A percentile compares a stretch with the other conserved stretches of the same genome.
Conservation (phyloP, 2,329 filamentous ascomycete species). For the Cladophialophora psammophila region DNA sequence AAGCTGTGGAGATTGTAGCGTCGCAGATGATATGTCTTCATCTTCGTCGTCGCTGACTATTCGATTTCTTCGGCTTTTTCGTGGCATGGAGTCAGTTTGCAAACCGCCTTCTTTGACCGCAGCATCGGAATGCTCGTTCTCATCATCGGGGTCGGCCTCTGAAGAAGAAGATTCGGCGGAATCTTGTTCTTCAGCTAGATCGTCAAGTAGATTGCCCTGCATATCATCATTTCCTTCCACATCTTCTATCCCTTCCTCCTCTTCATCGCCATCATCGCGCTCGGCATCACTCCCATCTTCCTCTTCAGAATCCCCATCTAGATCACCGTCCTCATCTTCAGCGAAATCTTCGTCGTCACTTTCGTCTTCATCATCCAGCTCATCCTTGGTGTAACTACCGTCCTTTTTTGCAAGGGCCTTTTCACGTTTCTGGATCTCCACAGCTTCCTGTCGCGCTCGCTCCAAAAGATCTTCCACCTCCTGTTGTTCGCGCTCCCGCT, state of each 20-base stretch:
- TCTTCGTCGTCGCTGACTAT: conserved; percentile 74
- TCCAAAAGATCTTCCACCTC: conserved; percentile 88
- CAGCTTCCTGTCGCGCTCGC: conserved; percentile 80
- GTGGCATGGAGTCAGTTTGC: conserved; percentile 46
- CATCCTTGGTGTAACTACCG: conserved; percentile 54
- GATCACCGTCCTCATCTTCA: conserved; percentile 52
- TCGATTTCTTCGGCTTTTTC: conserved; percentile 60
- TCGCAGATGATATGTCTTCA: conserved; percentile 53
- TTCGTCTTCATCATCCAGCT: conserved; percentile 62
- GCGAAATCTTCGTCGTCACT: conserved; percentile 62
- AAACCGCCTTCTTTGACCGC: conserved; percentile 49
- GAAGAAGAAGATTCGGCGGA: conserved; percentile 45
- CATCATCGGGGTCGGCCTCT: conserved; percentile 37
- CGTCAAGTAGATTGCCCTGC: conserved; percentile 40
- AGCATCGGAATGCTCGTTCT: conserved; percentile 48
- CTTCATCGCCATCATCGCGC: conserved; percentile 46
- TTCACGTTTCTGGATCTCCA: conserved; percentile 79
- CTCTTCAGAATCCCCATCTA: conserved; percentile 52
- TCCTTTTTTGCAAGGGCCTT: conserved; percentile 74
- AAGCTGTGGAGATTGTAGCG: conserved; percentile 36
- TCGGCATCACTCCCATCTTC: conserved; percentile 42
- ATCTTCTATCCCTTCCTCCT: conserved; percentile 38
- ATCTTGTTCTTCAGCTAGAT: conserved; percentile 54
- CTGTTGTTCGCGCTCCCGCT: conserved; percentile 80
- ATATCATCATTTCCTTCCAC: conserved; percentile 37